phyloP scores from a whole-genome alignment of 148 eudicot species.

The Fagopyrum homotropicum region DNA sequence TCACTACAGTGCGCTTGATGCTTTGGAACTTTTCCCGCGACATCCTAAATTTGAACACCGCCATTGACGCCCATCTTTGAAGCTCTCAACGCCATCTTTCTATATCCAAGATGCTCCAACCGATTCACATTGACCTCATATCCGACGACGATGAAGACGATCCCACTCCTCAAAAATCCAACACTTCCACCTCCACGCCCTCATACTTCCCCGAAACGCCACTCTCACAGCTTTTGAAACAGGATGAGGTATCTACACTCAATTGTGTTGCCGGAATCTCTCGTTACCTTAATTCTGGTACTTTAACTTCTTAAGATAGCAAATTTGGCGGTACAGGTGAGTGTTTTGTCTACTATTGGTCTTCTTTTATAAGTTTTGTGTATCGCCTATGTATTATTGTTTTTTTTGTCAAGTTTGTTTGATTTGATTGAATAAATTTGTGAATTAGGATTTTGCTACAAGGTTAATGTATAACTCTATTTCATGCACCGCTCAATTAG shows the following conservation, averaged over 20 bases:
- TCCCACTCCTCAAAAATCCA: slow-evolving; percentile 30
- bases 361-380: not conserved
- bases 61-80: too few relatives aligned
- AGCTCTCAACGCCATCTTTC: too few relatives aligned
- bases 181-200: slow-evolving; percentile 15
- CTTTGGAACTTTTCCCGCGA: slow-evolving; percentile 11
- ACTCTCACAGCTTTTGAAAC: slow-evolving; percentile 22
- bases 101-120: too few relatives aligned
- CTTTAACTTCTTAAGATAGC: not conserved
- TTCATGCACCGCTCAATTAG: not conserved
- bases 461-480: not conserved
- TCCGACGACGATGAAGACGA: too few relatives aligned
- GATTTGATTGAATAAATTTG: not conserved
- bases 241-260: slow-evolving; percentile 12
- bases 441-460: not conserved
- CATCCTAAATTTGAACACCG: slow-evolving; percentile 7
- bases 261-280: slow-evolving; percentile 5
- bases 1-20: not conserved
- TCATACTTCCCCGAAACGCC: slow-evolving; percentile 48
- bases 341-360: not conserved
- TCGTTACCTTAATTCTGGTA: slow-evolving; percentile 12
- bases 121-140: too few relatives aligned
- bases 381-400: not conserved
- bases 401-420: not conserved
- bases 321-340: not conserved